Evolutionary conservation across 2,329 filamentous ascomycete species (phyloP), one percentile per base, ranked within the genome.

Genomic region (Leptographium flavum): DNA sequence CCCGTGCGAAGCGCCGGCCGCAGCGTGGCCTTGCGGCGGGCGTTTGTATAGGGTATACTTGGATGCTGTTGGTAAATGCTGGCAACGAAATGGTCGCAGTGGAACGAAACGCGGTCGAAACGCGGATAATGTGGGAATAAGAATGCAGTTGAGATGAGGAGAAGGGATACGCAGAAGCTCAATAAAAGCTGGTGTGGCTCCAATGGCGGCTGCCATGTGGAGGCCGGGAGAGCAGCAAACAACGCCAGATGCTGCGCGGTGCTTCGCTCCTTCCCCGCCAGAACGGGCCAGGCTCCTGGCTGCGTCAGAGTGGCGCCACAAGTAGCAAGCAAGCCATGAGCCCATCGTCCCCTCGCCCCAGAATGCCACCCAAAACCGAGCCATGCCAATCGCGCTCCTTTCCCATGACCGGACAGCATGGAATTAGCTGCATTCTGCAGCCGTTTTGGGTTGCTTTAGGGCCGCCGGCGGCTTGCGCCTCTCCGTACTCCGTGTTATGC

Each of bases 281-380:
- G 22, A 11, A 22, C 23, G 37, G 37, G 37, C 37, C 37, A 39
- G 37, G 37, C 37, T n/a, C 14, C 19, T 38, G 27, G 28, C 15
- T 42, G 39, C 39, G 39, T 32, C 39, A 42, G 28, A 42, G 30
- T 42, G 39, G 39, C 39, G 21, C 39, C 39, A 42, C 39, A 28
- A 15, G 9, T 8, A 31, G n/a, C n/a, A n/a, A 39, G 23, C 37
- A 39, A 17, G 38, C 15, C 23, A 27, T 40, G 38, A 22, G 23
- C 38, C 27, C 38, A 40, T 40, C 33, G 17, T 13, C 27, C 27
- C 27, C 23, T 30, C 11, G 28, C 30, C 14, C 30, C 15, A 32
- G 17, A 13, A 25, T 42, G 19, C 30, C 13, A 32, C 28, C 39
- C 28, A 32, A 33, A 32, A 10, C 27, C 28, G 17, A 17, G n/a